Conservation (phyloP, 805 yeast species). For the Monosporozyma siamensis region DNA sequence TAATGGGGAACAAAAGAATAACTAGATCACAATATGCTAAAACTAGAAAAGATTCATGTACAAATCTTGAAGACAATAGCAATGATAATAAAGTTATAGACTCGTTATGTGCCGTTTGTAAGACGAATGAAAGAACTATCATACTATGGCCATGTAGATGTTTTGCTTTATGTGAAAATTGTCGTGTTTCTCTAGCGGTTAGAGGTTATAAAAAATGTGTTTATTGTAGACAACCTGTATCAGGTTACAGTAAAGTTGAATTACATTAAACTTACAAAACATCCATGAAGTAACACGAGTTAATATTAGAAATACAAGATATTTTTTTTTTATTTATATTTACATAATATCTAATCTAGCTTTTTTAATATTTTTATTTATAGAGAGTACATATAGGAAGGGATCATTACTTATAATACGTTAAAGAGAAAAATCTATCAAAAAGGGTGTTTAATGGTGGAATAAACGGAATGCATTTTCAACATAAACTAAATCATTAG, state of each 20-base stretch:
- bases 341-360: background rate
- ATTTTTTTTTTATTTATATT: background rate
- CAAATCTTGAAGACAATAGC: background rate
- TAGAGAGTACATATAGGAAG: background rate
- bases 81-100: slow-evolving; percentile 7
- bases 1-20: background rate
- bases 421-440: background rate
- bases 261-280: background rate
- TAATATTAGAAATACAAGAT: background rate
- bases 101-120: slow-evolving; percentile 73
- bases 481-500: slow-evolving; percentile 79
- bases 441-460: slow-evolving; percentile 58
- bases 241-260: slow-evolving; percentile 36
- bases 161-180: slow-evolving; percentile 76
- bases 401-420: background rate
- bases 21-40: background rate
- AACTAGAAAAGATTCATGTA: background rate
- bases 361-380: background rate
- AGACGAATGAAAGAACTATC: slow-evolving; percentile 58
- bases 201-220: slow-evolving; percentile 74
- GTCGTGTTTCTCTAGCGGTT: slow-evolving; percentile 64
- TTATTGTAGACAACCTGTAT: slow-evolving; percentile 71
- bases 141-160: slow-evolving; percentile 91
- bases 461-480: slow-evolving; percentile 95
- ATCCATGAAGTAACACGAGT: background rate